Evolutionary conservation across 2,329 filamentous ascomycete genomes (phyloP), one percentile per base, ranked within the genome.

Genomic region (Paradendryphiella salina): DNA sequence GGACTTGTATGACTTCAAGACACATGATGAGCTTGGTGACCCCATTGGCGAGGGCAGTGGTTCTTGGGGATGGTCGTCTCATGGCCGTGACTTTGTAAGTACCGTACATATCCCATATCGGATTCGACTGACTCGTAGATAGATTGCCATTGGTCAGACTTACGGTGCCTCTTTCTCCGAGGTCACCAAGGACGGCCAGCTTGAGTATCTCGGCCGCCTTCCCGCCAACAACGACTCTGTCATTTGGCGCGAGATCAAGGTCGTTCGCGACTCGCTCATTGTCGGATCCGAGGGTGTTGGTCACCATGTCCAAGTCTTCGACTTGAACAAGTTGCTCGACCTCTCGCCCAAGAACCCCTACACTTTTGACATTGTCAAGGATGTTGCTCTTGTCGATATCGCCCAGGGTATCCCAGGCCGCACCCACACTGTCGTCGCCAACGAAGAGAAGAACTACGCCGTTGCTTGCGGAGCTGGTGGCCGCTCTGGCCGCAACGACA

Each of bases 231-330:
- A 69, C 8, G 69, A 71, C 26, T 70, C 75, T 15, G 73, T 75
- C 31, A 79, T 78, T 40, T 82, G 80, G 80, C 74, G 79, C 38
- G 80, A 83, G 66, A 82, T 82, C 57, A 73, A 75, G 43, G 64
- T 63, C n/a, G 66, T 70, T 46, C 69, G 71, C 15, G 66, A 76
- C 44, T 73, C 73, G 53, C 66, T 75, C 29, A 57, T 76, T 32
- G 73, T 78, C 23, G 76, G 75, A n/a, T 68, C 64, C 18, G 70
- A 73, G 50, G 70, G 67, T 34, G 46, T 35, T 37, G 65, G 74
- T 56, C 82, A 85, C 69, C 77, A 79, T 35, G 75, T 86, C 31
- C 83, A 85, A 66, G 76, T 85, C 67, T 86, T 86, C 60, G 83
- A 86, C 67, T 73, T 85, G 77, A 64, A 66, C 55, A 71, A 79